Percentiles rank a stretch among this genome's conserved stretches.
These are phyloP conservation scores for Botrytis fabae DNA, from an alignment of 2,329 filamentous ascomycete genomes.

Conservation along the genomic window DNA sequence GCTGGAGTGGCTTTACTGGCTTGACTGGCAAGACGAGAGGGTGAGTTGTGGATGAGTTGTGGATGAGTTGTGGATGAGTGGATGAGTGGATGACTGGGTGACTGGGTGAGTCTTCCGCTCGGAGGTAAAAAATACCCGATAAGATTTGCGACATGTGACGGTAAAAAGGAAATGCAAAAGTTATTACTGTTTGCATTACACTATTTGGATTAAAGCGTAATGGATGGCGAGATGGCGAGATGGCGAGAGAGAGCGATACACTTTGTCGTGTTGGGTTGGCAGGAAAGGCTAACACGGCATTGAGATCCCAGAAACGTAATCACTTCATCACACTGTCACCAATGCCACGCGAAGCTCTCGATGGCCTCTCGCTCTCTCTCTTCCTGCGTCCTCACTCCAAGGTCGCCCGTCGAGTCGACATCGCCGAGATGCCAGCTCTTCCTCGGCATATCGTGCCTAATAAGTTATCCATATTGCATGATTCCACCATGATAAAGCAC, in stretches of 20 bases:
- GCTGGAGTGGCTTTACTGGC: no score
- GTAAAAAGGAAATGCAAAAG: neutral
- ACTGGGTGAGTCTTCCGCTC: neutral
- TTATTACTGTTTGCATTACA: no score
- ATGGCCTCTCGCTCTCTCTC: neutral
- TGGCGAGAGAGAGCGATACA: neutral
- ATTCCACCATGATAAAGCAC: neutral
- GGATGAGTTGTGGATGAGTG: no score
- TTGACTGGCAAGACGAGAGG: neutral
- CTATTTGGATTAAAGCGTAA: no score
- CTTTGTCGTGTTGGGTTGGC: neutral
- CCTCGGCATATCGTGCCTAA: slow-evolving; percentile 12
- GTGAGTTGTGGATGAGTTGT: no score
- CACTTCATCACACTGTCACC: no score
- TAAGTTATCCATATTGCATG: neutral
- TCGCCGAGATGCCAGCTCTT: neutral
- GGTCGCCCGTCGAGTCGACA: neutral
- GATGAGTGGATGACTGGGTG: no score
- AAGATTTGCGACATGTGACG: slow-evolving; percentile 11
- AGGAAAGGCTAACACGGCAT: neutral
- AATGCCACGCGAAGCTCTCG: neutral
- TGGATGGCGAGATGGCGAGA: no score
- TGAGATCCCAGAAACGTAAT: neutral
- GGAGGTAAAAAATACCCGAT: neutral
- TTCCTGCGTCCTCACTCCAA: neutral